These are phyloP conservation scores for Rhizopus arrhizus DNA, from an alignment of 371 early-diverging fungal genomes.

Conservation along the genomic window DNA sequence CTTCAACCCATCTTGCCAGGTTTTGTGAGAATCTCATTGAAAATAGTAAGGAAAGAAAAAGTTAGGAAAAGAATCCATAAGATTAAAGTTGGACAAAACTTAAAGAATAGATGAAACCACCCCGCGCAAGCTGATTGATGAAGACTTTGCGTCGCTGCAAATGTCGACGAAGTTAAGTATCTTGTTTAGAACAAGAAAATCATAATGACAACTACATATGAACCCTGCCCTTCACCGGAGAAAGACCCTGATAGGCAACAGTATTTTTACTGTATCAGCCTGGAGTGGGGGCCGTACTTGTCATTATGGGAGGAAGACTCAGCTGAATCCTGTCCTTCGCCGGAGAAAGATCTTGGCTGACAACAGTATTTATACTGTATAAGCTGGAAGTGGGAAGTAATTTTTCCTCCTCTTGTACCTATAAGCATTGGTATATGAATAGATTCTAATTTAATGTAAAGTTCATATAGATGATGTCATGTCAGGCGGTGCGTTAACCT, in stretches of 20 bases:
- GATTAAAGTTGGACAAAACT: not conserved
- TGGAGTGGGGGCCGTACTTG: no score
- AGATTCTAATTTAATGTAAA: slow-evolving; percentile 22
- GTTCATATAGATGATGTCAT: slow-evolving; percentile 17
- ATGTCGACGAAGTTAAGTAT: slow-evolving; percentile 15
- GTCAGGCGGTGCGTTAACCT: slow-evolving; percentile 10
- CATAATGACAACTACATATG: slow-evolving; percentile 25
- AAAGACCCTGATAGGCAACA: slow-evolving; percentile 16
- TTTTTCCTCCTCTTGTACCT: slow-evolving; percentile 16
- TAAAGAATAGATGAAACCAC: slow-evolving; percentile 13
- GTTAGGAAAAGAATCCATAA: not conserved
- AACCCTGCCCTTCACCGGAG: slow-evolving; percentile 26
- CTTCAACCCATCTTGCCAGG: not conserved
- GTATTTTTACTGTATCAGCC: slow-evolving; percentile 22
- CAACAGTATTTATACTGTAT: slow-evolving; percentile 21
- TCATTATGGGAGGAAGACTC: no score
- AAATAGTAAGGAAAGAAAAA: slow-evolving; percentile 3
- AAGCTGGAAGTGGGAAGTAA: slow-evolving; percentile 21
- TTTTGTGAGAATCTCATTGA: not conserved
- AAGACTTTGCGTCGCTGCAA: slow-evolving; percentile 8
- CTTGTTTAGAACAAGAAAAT: slow-evolving; percentile 16
- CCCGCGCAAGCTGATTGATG: slow-evolving; percentile 10
- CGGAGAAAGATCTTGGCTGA: slow-evolving; percentile 21
- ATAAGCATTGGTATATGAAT: slow-evolving; percentile 18
- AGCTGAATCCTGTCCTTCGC: slow-evolving; percentile 25